These are phyloP conservation scores for Scytalidium lignicola DNA, from an alignment of 2,329 filamentous ascomycete genomes.

Conservation along the genomic window DNA sequence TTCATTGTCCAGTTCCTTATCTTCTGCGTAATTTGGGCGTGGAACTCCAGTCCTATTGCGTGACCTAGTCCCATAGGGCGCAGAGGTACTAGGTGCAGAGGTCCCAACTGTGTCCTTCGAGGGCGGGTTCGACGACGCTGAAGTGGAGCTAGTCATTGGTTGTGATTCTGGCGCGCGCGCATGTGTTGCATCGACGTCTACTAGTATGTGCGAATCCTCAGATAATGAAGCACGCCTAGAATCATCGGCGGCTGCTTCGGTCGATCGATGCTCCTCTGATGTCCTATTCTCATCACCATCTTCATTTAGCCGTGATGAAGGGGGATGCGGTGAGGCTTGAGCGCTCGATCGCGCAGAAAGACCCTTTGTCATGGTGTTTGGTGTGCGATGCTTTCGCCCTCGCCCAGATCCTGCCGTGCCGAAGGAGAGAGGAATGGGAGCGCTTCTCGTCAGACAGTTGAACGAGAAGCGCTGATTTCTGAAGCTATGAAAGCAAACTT, in stretches of 20 bases:
- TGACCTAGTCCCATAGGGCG: constrained; percentile 87
- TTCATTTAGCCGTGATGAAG: constrained; percentile 15
- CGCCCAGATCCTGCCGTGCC: background rate
- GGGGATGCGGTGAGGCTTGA: constrained; percentile 12
- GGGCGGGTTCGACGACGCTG: constrained; percentile 39
- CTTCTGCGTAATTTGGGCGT: constrained; percentile 92
- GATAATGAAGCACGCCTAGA: constrained; percentile 4
- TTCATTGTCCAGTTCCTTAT: constrained; percentile 85
- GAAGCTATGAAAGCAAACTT: constrained; percentile 24
- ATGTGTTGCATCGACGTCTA: constrained; percentile 9
- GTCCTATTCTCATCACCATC: constrained; percentile 5
- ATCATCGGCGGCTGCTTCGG: constrained; percentile 7
- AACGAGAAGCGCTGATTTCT: constrained; percentile 27
- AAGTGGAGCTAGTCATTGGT: constrained; percentile 44
- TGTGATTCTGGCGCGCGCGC: constrained; percentile 29
- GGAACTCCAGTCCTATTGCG: constrained; percentile 77
- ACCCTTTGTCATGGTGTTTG: constrained; percentile 23
- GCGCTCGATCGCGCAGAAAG: constrained; percentile 21
- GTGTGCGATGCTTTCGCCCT: background rate
- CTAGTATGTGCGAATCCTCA: constrained; percentile 8
- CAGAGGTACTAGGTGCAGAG: constrained; percentile 11
- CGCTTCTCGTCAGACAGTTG: constrained; percentile 24
- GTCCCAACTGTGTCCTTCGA: constrained; percentile 39
- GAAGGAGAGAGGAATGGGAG: constrained; percentile 13
- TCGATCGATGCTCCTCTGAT: constrained; percentile 9